Evolutionary conservation across 441 rosid genomes (phyloP), one percentile per base, ranked within the genome.

Genomic region (Aleurites moluccanus): DNA sequence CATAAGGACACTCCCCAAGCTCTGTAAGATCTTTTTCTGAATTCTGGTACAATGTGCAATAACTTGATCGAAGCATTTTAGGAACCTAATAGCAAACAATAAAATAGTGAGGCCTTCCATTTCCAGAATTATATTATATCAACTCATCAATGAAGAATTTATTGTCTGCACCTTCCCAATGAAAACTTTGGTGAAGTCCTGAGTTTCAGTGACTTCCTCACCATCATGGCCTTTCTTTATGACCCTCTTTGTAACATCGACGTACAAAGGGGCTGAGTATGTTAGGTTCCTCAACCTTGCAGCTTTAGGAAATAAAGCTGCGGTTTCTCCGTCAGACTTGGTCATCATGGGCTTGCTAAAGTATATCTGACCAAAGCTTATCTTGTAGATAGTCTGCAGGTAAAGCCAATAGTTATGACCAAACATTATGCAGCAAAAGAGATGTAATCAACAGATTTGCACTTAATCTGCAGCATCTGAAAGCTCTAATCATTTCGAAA

Each of bases 341-440:
- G 97, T 96, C 98, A 96, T 93, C 97, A 91, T 93, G 3, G 99
- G 99, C 85, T 93, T 96, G 81, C 98, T 92, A 87, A 93, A 78
- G 83, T 96, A 93, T 78, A 93, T 92, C 83, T 96, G 99, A 70
- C 97, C 98, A 82, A 96, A 93, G 78, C 90, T 85, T 77, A 96
- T 92, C 83, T 96, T 94, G 77, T 93, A 89, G 72, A 91, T 89
- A 42, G 93, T 92, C 98, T 96, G 96, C 93, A 87, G 30, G 45
- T 42, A 75, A 28, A 75, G 42, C 44, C 55, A 40, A 27, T 3
- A 8, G 72, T 71, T 9, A 68, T 30, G 1, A 16, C 64, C 64
- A 72, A 25, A 20, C 53, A 11, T 21, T 35, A 64, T 27, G 44
- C 53, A 74, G 42, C 60, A 35, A 63, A 55, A 59, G 35, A 33